Percentiles rank a stretch among this genome's conserved stretches.
These are phyloP conservation scores for Neopestalotiopsis clavispora DNA, from an alignment of 2,329 filamentous ascomycete genomes.

Conservation along the genomic window DNA sequence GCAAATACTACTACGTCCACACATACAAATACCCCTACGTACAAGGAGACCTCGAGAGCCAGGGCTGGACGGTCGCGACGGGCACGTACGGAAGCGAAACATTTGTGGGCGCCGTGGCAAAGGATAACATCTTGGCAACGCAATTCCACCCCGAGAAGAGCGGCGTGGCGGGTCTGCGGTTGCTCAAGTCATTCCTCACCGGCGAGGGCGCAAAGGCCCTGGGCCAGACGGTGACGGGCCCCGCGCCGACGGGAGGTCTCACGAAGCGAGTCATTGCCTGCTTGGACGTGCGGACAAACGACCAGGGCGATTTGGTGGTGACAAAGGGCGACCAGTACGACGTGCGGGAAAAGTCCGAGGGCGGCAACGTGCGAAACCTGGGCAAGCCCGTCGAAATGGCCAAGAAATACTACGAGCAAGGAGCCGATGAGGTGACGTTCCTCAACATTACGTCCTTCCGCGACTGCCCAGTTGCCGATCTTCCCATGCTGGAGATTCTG, in stretches of 20 bases:
- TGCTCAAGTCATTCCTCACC: slow-evolving; percentile 85
- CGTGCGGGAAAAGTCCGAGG: slow-evolving; percentile 82
- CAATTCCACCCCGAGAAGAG: slow-evolving; percentile 99
- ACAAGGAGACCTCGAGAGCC: slow-evolving; percentile 73
- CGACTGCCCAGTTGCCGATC: slow-evolving; percentile 88
- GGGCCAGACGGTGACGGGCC: slow-evolving; percentile 34
- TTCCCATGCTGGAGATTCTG: slow-evolving; percentile 95
- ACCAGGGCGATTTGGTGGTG: slow-evolving; percentile 91
- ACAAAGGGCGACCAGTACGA: slow-evolving; percentile 99
- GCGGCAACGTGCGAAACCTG: slow-evolving; percentile 80
- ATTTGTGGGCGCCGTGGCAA: slow-evolving; percentile 89
- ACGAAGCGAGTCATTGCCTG: slow-evolving; percentile 96
- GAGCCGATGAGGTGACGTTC: slow-evolving; percentile 96
- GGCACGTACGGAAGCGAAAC: slow-evolving; percentile 86
- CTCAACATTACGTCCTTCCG: slow-evolving; percentile 98
- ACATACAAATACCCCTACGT: slow-evolving; percentile 85
- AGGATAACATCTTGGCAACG: slow-evolving; percentile 84
- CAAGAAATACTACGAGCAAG: slow-evolving; percentile 91
- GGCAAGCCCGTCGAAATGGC: slow-evolving; percentile 98
- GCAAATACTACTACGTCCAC: slow-evolving; percentile 99
- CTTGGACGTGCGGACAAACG: slow-evolving; percentile 93
- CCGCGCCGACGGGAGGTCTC: slow-evolving; percentile 65
- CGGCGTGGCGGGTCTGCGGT: slow-evolving; percentile 83
- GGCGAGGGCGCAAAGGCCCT: slow-evolving; percentile 65
- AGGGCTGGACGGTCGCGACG: slow-evolving; percentile 92